Base-by-base conservation (phyloP, 2,329 filamentous ascomycete genomes). In the Fusarium nodosum region DNA sequence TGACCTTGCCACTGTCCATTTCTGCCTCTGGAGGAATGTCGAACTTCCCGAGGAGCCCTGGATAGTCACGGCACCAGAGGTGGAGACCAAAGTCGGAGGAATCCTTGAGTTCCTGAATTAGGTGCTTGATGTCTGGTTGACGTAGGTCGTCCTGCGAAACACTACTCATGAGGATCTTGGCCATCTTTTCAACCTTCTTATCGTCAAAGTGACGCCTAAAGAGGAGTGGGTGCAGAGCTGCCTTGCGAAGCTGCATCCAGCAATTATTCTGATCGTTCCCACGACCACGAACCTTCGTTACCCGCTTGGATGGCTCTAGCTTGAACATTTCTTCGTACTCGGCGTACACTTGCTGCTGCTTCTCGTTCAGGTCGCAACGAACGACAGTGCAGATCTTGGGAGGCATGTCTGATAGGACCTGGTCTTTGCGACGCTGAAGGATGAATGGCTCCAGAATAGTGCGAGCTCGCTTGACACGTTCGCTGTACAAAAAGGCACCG, bases 391-490 rank as follows among this genome's bases (percentile, higher is more conserved):
- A 89, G 13, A 87, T 89, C 82, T 98, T 98, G 53, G 85, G 84
- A 0, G 96, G 94, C 68, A 99, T 86, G 75, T 96, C 91, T 47
- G 83, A 83, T n/a, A 98, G 85, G 11, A 97, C 94, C 75, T 98
- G 94, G 50, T 93, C 89, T 82, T 99, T 99, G 81, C 96, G 95
- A 10, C 96, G 88, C 67, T 97, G 93, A 4, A 99, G 83, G 56
- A 99, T 96, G 77, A 99, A 99, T 0, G 96, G 96, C 26, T 94
- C 93, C 75, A 99, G 88, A 84, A 99, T 99, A 1, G 92, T 93
- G 56, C 94, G 90, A 3, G 96, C 96, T 45, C 94, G 88, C 60
- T 89, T 88, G 60, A 98, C 96, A 42, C 96, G 91, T 77, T 97
- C 93, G 45, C 89, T 91, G 24, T 96, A 97, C 2, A 99, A 83